Evolutionary conservation across 2,329 filamentous ascomycete species (phyloP).

Genomic region (Colletotrichum tofieldiae): DNA sequence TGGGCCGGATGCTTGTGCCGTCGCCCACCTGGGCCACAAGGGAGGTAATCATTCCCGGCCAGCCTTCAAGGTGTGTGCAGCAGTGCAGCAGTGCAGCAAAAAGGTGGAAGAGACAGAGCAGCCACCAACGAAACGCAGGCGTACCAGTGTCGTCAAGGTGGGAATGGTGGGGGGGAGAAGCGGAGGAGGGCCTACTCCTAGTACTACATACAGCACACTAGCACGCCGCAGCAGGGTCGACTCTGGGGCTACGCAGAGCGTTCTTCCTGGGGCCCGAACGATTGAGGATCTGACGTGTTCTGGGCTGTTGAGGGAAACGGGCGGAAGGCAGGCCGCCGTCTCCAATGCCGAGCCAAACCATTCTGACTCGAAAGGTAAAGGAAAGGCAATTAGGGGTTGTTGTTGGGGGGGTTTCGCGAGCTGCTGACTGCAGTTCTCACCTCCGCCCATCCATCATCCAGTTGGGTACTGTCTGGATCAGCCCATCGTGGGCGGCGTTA

Average conservation of each 20-base stretch:
- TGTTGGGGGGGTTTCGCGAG: slow-evolving; percentile 7
- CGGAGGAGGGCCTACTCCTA: not conserved
- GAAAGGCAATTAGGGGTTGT: not conserved
- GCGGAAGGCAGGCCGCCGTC: not conserved
- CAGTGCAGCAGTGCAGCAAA: slow-evolving; percentile 4
- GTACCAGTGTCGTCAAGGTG: slow-evolving; percentile 26
- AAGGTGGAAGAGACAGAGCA: not conserved
- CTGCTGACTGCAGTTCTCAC: slow-evolving; percentile 7
- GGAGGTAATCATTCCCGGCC: slow-evolving; percentile 1
- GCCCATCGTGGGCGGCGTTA: not conserved
- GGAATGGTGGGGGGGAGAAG: not conserved
- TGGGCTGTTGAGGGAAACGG: not conserved
- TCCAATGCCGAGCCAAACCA: slow-evolving; percentile 19
- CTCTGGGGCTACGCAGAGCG: slow-evolving; percentile 10
- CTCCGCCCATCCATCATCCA: slow-evolving; percentile 11
- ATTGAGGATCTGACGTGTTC: slow-evolving; percentile 8
- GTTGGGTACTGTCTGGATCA: not conserved
- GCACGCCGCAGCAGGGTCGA: not conserved
- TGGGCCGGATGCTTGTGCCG: slow-evolving; percentile 7
- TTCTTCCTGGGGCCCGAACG: not conserved
- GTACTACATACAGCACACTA: no score
- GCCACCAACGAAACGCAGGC: slow-evolving; percentile 3
- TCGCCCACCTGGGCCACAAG: slow-evolving; percentile 1
- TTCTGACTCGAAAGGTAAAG: slow-evolving; percentile 28
- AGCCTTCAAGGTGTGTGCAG: slow-evolving; percentile 29